phyloP scores from a whole-genome alignment of 23 red algal genomes.

The Gracilaria domingensis region DNA sequence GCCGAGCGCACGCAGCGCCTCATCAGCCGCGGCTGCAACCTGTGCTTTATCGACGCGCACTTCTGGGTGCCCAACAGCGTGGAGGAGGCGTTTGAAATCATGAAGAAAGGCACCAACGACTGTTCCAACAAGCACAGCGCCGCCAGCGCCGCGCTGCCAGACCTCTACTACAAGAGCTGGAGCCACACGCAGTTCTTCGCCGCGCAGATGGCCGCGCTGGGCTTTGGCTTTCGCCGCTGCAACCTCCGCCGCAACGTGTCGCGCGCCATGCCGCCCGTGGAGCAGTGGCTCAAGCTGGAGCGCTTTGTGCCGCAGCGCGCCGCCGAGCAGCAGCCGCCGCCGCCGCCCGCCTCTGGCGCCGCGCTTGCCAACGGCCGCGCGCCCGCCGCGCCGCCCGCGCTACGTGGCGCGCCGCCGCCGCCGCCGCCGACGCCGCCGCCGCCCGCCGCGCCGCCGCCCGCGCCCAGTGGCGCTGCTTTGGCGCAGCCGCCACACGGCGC shows the following conservation, averaged over 20 bases:
- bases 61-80: slow-evolving; percentile 52
- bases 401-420: not conserved
- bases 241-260: slow-evolving; percentile 7
- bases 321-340: not conserved
- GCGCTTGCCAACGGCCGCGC: not conserved
- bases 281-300: slow-evolving; percentile 60
- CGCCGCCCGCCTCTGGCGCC: not conserved
- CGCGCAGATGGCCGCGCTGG: slow-evolving; percentile 70
- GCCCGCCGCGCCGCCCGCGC: not conserved
- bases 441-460: not conserved
- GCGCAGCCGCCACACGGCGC: too few relatives aligned
- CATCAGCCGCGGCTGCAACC: slow-evolving; percentile 17
- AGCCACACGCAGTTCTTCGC: slow-evolving; percentile 72
- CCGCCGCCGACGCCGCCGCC: not conserved
- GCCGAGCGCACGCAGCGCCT: slow-evolving; percentile 43
- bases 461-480: too few relatives aligned
- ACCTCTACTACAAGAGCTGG: slow-evolving; percentile 59
- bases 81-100: slow-evolving; percentile 60
- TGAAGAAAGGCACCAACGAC: slow-evolving; percentile 48
- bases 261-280: slow-evolving; percentile 5
- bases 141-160: not conserved
- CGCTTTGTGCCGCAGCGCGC: not conserved
- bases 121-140: slow-evolving; percentile 21
- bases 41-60: slow-evolving; percentile 48
- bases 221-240: slow-evolving; percentile 51